Base-by-base conservation (phyloP, 176 grass and related monocot species). In the Pontederia paniculata region DNA sequence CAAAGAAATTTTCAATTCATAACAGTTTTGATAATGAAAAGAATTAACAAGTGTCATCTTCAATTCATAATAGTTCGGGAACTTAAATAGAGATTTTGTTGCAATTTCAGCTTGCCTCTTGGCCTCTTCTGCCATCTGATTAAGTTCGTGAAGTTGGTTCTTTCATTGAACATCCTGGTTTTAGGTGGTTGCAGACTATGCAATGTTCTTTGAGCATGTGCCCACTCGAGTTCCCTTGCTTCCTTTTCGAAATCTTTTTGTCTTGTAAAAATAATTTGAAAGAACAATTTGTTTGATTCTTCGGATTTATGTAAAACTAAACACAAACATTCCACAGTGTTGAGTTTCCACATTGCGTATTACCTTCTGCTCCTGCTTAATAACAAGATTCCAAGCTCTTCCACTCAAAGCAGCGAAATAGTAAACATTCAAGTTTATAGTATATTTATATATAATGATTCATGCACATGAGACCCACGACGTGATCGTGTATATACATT, bases 291-390 rank as follows among this genome's bases (percentile, higher is more conserved):
- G 6, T 21, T 52, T 17, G 9, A 44, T 41, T 31, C 52, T 41
- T 67, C 28, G 9, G n/a, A 44, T 9, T 21, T 14, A 17, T 42
- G 64, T 15, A 8, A 9, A n/a, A 48, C 15, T 1, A 5, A 12
- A 22, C 16, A 25, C 3, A 7, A 22, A 23, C 12, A 11, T 18
- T 45, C 10, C 8, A 17, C 7, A 23, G 9, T 23, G 28, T 5
- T 37, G 28, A 37, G 28, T 61, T 11, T 45, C 12, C 12, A 12
- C 17, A 8, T 21, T n/a, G 44, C 58, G 53, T 48, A 73, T 72
- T 84, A 94, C 88, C 74, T 80, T 94, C 67, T 88, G 77, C 45
- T 94, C 88, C n/a, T n/a, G n/a, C n/a, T n/a, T n/a, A 41, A 84
- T 68, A 57, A 94, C 83, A 9, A 94, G 83, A 75, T 94, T 68